Evolutionary conservation across 306 rosid species (phyloP).

Genomic region (Cucumis melo): DNA sequence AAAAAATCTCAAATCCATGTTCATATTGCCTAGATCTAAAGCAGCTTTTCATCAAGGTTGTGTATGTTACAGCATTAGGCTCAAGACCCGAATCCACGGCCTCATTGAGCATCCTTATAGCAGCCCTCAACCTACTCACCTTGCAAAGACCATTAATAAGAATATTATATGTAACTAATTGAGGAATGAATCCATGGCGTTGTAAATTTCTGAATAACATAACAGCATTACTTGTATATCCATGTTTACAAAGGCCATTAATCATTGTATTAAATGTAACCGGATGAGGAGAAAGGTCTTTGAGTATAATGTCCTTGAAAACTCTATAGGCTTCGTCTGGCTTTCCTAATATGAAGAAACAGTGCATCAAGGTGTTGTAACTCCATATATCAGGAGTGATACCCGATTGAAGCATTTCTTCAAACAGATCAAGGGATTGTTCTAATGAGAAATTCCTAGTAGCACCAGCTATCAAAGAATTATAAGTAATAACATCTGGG

Average conservation of each 20-base stretch:
- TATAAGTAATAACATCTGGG: conserved; percentile 61
- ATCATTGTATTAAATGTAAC: conserved; percentile 55
- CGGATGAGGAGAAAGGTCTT: conserved; percentile 19
- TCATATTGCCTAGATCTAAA: conserved; percentile 33
- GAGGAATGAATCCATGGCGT: conserved; percentile 48
- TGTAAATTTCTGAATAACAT: conserved; percentile 44
- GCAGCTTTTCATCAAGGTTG: conserved; percentile 55
- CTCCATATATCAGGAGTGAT: conserved; percentile 59
- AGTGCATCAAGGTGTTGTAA: conserved; percentile 55
- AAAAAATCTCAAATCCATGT: conserved; percentile 49
- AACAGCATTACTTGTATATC: conserved; percentile 43
- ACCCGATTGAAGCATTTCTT: conserved; percentile 47
- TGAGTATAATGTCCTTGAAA: conserved; percentile 30
- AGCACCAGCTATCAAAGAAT: conserved; percentile 51
- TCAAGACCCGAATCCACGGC: conserved; percentile 34
- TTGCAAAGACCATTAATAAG: conserved; percentile 65
- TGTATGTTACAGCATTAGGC: conserved; percentile 54
- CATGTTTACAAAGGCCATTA: conserved; percentile 53
- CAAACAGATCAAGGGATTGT: conserved; percentile 38
- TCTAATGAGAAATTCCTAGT: conserved; percentile 21
- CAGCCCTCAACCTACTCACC: conserved; percentile 30
- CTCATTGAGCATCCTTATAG: conserved; percentile 35
- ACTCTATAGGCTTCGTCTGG: conserved; percentile 54
- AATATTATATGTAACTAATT: conserved; percentile 47
- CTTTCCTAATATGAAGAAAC: conserved; percentile 57